A percentile compares a stretch with the other conserved stretches of the same genome.
These are phyloP conservation scores for Arthrobotrys conoides DNA, from an alignment of 2,329 filamentous ascomycete species.

Conservation along the genomic window DNA sequence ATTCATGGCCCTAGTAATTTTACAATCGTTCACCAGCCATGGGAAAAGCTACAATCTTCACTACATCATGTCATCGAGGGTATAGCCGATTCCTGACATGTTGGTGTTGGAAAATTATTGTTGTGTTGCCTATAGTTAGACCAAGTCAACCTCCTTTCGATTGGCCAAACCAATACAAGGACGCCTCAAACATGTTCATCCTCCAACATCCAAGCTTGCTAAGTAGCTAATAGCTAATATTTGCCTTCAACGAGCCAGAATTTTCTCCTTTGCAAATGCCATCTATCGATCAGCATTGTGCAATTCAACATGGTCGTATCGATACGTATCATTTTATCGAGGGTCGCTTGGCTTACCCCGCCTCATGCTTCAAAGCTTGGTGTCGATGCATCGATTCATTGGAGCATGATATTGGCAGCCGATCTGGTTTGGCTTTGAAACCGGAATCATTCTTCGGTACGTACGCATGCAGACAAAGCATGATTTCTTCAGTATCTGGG, in stretches of 20 bases:
- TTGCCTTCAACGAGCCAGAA: slow-evolving; percentile 22
- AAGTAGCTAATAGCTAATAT: too few species aligned
- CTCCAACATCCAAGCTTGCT: not conserved
- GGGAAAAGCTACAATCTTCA: not conserved
- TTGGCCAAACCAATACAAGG: slow-evolving; percentile 6
- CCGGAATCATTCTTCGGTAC: slow-evolving; percentile 29
- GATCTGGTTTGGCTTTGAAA: slow-evolving; percentile 49
- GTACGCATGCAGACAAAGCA: slow-evolving; percentile 19
- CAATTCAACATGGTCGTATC: slow-evolving; percentile 24
- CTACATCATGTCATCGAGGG: not conserved
- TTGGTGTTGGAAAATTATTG: slow-evolving; percentile 20
- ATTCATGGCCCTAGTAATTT: not conserved
- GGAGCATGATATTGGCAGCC: slow-evolving; percentile 49
- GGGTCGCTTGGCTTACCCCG: slow-evolving; percentile 39
- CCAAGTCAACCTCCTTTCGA: not conserved
- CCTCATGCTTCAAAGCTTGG: slow-evolving; percentile 38
- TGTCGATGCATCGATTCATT: slow-evolving; percentile 30
- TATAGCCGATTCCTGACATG: slow-evolving; percentile 13
- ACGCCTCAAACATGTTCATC: slow-evolving; percentile 42
- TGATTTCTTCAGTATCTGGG: slow-evolving; percentile 23
- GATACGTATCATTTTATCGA: slow-evolving; percentile 33
- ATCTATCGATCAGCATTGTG: slow-evolving; percentile 33
- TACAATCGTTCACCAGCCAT: slow-evolving; percentile 10
- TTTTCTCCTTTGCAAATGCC: not conserved
- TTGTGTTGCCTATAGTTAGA: slow-evolving; percentile 27